phyloP scores from a whole-genome alignment of 1,284 basidiomycete species.

The Rhizoctonia solani region DNA sequence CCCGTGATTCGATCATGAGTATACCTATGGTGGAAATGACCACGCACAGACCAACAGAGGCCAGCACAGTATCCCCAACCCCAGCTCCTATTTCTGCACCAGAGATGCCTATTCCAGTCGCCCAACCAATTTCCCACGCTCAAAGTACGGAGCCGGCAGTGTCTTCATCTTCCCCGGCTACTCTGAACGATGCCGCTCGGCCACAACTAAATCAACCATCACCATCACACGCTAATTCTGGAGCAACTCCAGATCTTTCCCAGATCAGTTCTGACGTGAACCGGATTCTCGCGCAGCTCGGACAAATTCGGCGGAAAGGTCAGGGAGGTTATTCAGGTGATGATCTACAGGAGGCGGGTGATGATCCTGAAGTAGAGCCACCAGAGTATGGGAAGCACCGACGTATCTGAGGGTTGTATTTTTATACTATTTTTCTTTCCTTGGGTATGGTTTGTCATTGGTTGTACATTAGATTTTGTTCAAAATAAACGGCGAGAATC shows the following conservation, averaged over 20 bases:
- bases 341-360: neutral
- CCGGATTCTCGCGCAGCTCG: conserved; percentile 29
- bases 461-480: neutral
- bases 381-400: conserved; percentile 29
- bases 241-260: conserved; percentile 12
- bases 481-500: conserved; percentile 21
- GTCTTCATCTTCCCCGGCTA: too few relatives aligned
- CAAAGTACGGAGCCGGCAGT: too few relatives aligned
- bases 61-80: too few relatives aligned
- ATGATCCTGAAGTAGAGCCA: neutral
- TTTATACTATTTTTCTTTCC: neutral
- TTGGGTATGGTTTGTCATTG: conserved; percentile 1
- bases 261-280: conserved; percentile 33
- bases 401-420: neutral
- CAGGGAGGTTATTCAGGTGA: neutral
- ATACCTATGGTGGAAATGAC: too few relatives aligned
- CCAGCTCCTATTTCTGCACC: too few relatives aligned
- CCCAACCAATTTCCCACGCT: neutral
- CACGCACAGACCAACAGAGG: too few relatives aligned
- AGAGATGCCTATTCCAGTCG: too few relatives aligned
- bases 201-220: neutral
- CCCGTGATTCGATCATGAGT: too few relatives aligned
- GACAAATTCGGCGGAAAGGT: conserved; percentile 31
- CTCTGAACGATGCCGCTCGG: neutral
- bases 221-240: neutral